Percentiles rank a stretch among this genome's conserved stretches.
These are phyloP conservation scores for Favolaschia claudopus DNA, from an alignment of 768 basidiomycete species.

Conservation along the genomic window DNA sequence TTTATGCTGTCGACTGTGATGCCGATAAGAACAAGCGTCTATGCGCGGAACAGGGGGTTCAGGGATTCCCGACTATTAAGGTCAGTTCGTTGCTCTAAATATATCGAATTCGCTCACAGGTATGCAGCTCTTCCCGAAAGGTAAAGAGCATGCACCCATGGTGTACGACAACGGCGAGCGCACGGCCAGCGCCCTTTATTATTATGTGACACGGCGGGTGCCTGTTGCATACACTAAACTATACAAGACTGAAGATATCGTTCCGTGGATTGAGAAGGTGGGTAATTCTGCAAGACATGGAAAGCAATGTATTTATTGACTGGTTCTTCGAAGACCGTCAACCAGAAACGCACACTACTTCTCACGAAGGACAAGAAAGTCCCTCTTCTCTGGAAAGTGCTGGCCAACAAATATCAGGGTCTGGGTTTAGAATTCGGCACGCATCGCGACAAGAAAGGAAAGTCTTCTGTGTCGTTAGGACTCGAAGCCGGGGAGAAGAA, in stretches of 20 bases:
- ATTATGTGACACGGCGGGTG: slow-evolving; percentile 77
- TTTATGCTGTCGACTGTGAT: slow-evolving; percentile 96
- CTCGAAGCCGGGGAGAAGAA: slow-evolving; percentile 61
- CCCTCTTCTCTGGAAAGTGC: slow-evolving; percentile 82
- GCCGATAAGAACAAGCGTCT: slow-evolving; percentile 79
- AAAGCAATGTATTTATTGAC: neutral
- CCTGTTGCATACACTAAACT: slow-evolving; percentile 75
- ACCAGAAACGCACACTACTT: slow-evolving; percentile 66
- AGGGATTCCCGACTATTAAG: slow-evolving; percentile 96
- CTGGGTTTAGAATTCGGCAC: slow-evolving; percentile 68
- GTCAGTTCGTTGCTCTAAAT: slow-evolving; percentile 36
- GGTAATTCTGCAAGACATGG: neutral
- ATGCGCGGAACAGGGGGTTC: slow-evolving; percentile 84
- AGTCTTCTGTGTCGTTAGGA: slow-evolving; percentile 64
- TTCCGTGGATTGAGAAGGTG: slow-evolving; percentile 72
- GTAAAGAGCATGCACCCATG: slow-evolving; percentile 65
- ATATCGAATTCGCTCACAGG: slow-evolving; percentile 6
- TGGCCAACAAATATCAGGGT: slow-evolving; percentile 75
- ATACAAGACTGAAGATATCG: slow-evolving; percentile 61
- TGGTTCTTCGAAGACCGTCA: slow-evolving; percentile 33
- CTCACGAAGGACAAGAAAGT: slow-evolving; percentile 79
- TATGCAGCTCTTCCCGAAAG: slow-evolving; percentile 79
- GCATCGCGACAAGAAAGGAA: slow-evolving; percentile 72
- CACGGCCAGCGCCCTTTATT: slow-evolving; percentile 73
- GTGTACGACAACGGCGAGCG: slow-evolving; percentile 75